A percentile compares a stretch with the other conserved stretches of the same genome.
Conservation (phyloP, 345 rosid species). For the Lepidium aucheri region DNA sequence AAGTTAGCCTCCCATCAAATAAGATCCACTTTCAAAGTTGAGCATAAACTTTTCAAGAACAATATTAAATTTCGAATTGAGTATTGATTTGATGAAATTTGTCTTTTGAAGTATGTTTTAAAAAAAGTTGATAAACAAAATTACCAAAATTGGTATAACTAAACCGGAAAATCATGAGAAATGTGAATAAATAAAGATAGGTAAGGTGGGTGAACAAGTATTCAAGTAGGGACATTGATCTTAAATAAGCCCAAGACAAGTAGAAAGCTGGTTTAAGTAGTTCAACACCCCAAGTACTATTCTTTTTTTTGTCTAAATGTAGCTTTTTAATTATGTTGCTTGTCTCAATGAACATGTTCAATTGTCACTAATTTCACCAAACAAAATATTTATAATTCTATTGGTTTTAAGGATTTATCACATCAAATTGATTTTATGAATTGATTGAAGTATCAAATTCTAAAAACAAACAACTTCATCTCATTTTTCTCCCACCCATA, state of each 20-base stretch:
- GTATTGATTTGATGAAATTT: too few species aligned
- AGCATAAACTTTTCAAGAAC: too few species aligned
- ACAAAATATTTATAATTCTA: too few species aligned
- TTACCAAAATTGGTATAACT: neutral
- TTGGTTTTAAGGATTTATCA: too few species aligned
- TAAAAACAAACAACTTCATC: too few species aligned
- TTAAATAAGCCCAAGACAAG: neutral
- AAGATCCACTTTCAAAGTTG: too few species aligned
- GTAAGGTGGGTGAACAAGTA: conserved; percentile 18
- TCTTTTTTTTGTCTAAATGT: neutral
- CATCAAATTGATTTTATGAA: too few species aligned
- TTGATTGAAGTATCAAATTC: too few species aligned
- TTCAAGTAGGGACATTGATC: conserved; percentile 17
- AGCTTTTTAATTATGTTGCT: neutral
- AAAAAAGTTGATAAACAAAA: neutral
- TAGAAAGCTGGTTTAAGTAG: conserved; percentile 11
- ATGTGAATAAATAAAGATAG: neutral
- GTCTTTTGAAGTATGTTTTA: too few species aligned
- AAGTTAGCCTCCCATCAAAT: too few species aligned
- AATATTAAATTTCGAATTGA: too few species aligned
- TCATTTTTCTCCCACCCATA: too few species aligned
- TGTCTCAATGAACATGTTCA: neutral
- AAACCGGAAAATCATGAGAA: neutral
- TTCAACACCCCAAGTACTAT: conserved; percentile 7
- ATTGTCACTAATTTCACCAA: neutral